These are phyloP conservation scores for Yarrowia porcina DNA, from an alignment of 805 yeast species.

Conservation along the genomic window DNA sequence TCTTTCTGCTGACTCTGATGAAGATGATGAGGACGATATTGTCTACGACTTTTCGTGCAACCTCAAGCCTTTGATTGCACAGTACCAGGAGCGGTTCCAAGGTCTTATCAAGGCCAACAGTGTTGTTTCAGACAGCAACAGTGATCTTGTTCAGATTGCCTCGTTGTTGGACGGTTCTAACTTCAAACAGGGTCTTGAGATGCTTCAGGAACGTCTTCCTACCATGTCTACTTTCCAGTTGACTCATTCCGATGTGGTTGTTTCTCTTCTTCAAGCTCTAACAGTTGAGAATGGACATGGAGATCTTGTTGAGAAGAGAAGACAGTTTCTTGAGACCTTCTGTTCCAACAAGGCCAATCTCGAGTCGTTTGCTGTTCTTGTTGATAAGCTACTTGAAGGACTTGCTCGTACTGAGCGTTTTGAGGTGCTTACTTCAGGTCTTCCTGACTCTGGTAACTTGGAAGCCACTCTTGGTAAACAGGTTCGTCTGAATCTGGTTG, in stretches of 20 bases:
- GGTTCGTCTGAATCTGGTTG: conserved; percentile 53
- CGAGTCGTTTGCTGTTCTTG: conserved; percentile 37
- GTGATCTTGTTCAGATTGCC: conserved; percentile 23
- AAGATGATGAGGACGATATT: conserved; percentile 32
- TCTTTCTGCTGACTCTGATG: conserved; percentile 21
- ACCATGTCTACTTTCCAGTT: conserved; percentile 71
- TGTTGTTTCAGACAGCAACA: not conserved
- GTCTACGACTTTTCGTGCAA: conserved; percentile 31
- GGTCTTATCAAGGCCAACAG: conserved; percentile 3
- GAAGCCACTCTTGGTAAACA: conserved; percentile 58
- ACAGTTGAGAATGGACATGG: conserved; percentile 36
- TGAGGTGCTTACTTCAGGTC: conserved; percentile 54
- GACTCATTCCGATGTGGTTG: conserved; percentile 62
- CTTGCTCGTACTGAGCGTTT: conserved; percentile 71
- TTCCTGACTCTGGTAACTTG: conserved; percentile 27
- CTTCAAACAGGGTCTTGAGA: conserved; percentile 26
- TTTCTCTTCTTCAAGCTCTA: conserved; percentile 39
- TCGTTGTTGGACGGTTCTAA: conserved; percentile 17
- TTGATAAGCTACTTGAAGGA: conserved; percentile 66
- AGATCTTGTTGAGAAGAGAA: conserved; percentile 25
- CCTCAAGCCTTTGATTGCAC: conserved; percentile 28
- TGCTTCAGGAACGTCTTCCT: conserved; percentile 1
- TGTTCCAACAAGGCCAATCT: conserved; percentile 36
- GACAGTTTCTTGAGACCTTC: conserved; percentile 47
- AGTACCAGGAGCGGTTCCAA: conserved; percentile 32